Evolutionary conservation across 495 filamentous ascomycete genomes (phyloP), one percentile per base, ranked within the genome.

Genomic region (Penicillium psychrofluorescens): DNA sequence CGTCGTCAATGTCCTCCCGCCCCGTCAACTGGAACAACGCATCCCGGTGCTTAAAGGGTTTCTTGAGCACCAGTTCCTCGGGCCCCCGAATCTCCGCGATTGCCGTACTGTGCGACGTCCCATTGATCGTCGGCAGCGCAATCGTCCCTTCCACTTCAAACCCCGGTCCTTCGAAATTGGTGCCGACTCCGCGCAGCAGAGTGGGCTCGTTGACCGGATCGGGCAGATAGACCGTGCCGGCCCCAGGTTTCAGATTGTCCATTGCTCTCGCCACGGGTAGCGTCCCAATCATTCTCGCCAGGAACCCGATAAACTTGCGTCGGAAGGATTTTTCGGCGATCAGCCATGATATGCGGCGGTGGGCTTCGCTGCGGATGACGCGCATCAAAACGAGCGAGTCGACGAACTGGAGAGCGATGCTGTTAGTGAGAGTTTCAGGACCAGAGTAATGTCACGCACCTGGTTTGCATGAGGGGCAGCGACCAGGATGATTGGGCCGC

Each of bases 391-490:
- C 86, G 29, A 99, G 75, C 31, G 90, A 90, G 55, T 99, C 92
- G 52, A 97, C 88, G 53, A 99, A 99, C 82, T 91, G 27, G 37
- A n/a, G 28, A 46, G 14, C 41, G 27, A 28, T 12, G 34, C 22
- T 22, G 37, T 53, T 35, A 49, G 48, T 13, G 38, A 35, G 38
- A 28, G 45, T n/a, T 42, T 31, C 29, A 41, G 6, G 16, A 29
- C 14, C 9, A 13, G 36, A 38, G 14, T 36, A 34, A 11, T 13
- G 35, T 41, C 42, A 58, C 67, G 22, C 73, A 90, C 88, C 80
- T 98, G 92, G 62, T 98, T 98, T 37, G 92, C 94, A 75, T 98
- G 92, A 48, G 92, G 92, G 13, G 94, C 92, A n/a, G 90, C 91
- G 48, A 98, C 92, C 57, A 98, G 91, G 34, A 98, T 88, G 43